Evolutionary conservation across 2,329 filamentous ascomycete species (phyloP).

Genomic region (Hypoxylon sp.): DNA sequence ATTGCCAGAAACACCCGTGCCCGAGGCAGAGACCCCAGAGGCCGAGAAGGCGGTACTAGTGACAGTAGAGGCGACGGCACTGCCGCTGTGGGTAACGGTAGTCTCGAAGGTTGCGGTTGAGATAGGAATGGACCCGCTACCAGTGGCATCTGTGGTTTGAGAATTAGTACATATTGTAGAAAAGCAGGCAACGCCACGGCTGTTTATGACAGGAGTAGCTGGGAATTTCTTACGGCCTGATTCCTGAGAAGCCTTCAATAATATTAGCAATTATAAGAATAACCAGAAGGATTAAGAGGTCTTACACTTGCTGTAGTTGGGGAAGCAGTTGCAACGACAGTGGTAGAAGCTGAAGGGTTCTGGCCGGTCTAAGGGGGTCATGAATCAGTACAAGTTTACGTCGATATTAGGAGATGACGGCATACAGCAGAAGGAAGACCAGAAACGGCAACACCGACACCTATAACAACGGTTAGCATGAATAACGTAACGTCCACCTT

Average conservation of each 20-base stretch:
- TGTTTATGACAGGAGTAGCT: conserved; percentile 35
- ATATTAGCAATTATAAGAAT: conserved; percentile 26
- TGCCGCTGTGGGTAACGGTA: conserved; percentile 35
- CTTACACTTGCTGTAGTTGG: conserved; percentile 32
- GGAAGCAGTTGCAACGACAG: conserved; percentile 36
- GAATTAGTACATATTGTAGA: conserved; percentile 31
- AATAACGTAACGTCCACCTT: neutral
- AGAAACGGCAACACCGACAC: conserved; percentile 46
- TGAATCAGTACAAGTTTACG: conserved; percentile 13
- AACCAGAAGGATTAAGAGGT: neutral
- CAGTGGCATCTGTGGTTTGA: conserved; percentile 17
- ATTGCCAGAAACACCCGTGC: conserved; percentile 38
- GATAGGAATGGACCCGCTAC: conserved; percentile 28
- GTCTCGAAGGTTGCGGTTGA: conserved; percentile 37
- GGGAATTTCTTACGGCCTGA: conserved; percentile 30
- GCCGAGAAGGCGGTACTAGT: conserved; percentile 48
- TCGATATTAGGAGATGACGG: neutral
- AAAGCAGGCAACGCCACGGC: conserved; percentile 39
- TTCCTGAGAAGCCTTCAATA: conserved; percentile 23
- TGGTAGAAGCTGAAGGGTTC: conserved; percentile 34
- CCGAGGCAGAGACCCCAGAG: conserved; percentile 36
- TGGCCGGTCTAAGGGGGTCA: conserved; percentile 27
- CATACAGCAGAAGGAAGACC: conserved; percentile 35
- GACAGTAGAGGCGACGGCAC: conserved; percentile 34
- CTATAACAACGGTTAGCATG: conserved; percentile 37